Conservation (phyloP, 1,284 basidiomycete genomes). For the Cutaneotrichosporon dermatis region DNA sequence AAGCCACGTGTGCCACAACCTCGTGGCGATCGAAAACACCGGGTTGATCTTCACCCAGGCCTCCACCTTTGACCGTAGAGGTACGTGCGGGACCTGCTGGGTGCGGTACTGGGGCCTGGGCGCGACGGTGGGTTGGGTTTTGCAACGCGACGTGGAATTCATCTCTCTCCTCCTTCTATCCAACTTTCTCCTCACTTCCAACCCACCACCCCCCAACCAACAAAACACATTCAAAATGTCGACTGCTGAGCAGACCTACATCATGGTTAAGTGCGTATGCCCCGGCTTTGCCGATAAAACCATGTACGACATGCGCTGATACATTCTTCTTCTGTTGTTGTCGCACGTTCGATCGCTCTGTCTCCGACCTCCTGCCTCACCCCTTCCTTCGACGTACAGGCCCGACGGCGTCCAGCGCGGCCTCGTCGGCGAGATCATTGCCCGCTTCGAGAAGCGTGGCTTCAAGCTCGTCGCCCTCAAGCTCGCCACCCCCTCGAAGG, state of each 20-base stretch:
- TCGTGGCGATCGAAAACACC: not conserved
- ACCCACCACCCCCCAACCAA: not conserved
- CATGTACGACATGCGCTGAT: too few relatives aligned
- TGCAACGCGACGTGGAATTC: too few relatives aligned
- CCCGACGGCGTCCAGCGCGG: constrained; percentile 96
- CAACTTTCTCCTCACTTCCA: not conserved
- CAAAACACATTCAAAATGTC: constrained; percentile 44
- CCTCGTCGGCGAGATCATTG: constrained; percentile 89
- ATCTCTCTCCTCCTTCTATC: not conserved
- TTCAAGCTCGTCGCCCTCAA: constrained; percentile 84
- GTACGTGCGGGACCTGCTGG: too few relatives aligned
- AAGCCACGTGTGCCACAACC: not conserved
- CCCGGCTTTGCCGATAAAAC: too few relatives aligned
- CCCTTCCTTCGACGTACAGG: constrained; percentile 50
- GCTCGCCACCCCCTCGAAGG: constrained; percentile 66
- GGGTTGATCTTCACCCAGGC: not conserved
- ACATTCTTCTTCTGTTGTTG: not conserved
- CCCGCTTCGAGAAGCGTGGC: constrained; percentile 89
- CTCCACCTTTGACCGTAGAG: not conserved
- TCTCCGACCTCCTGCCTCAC: not conserved
- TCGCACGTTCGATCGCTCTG: not conserved
- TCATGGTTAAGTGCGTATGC: constrained; percentile 52
- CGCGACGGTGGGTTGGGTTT: too few relatives aligned
- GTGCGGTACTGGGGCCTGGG: too few relatives aligned
- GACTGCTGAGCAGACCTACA: constrained; percentile 53